Evolutionary conservation across 352 stramenopile genomes (phyloP).

Genomic region (Pythium chondricola): DNA sequence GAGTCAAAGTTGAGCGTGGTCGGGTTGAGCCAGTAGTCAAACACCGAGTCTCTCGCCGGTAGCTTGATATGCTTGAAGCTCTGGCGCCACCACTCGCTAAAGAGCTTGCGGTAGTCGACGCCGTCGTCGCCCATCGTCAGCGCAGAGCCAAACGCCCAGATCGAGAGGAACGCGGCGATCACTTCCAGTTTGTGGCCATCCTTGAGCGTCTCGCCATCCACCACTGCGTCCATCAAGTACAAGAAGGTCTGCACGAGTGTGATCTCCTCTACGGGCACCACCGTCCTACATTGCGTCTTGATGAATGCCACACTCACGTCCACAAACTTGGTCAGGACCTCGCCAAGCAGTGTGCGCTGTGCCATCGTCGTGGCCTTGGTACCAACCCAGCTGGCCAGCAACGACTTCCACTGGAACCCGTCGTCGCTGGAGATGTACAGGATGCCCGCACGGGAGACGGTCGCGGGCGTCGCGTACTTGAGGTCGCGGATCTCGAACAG

Average conservation of each 20-base stretch:
- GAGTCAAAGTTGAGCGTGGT: conserved; percentile 86
- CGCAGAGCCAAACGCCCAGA: conserved; percentile 90
- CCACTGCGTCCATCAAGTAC: conserved; percentile 87
- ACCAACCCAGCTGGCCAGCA: conserved; percentile 89
- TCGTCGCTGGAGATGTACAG: conserved; percentile 92
- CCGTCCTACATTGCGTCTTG: conserved; percentile 77
- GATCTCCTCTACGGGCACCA: conserved; percentile 90
- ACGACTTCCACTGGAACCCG: conserved; percentile 88
- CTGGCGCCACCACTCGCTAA: conserved; percentile 92
- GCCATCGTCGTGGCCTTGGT: conserved; percentile 52
- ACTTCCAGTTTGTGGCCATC: conserved; percentile 72
- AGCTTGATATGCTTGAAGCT: conserved; percentile 95
- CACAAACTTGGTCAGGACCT: conserved; percentile 86
- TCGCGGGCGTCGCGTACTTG: conserved; percentile 92
- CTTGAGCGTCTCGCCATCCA: conserved; percentile 63
- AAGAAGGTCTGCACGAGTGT: conserved; percentile 88
- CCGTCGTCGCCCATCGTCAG: conserved; percentile 90
- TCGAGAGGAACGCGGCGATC: conserved; percentile 88
- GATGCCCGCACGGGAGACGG: conserved; percentile 92
- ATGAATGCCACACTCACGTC: conserved; percentile 82
- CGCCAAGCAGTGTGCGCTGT: conserved; percentile 44
- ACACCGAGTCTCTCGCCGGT: conserved; percentile 91
- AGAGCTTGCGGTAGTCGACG: conserved; percentile 90
- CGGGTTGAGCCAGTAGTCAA: conserved; percentile 96
- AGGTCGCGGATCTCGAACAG: conserved; percentile 96